phyloP scores from a whole-genome alignment of 1,284 basidiomycete genomes.

The Tilletia setariae region DNA sequence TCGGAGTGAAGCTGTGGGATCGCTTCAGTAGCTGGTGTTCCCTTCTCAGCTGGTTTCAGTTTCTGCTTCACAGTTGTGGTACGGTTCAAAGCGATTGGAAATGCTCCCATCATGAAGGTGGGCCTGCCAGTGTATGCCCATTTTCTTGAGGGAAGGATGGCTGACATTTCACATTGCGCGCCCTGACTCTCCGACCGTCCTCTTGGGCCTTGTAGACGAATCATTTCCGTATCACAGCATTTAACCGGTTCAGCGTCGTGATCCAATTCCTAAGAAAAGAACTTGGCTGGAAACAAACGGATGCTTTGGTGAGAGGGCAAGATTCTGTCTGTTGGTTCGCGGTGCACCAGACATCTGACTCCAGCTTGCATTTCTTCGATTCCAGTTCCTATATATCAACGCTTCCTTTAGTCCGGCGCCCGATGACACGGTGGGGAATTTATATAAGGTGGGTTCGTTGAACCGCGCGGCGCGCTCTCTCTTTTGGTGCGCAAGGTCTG shows the following conservation, averaged over 20 bases:
- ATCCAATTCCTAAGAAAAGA: constrained; percentile 90
- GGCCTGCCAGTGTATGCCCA: background rate
- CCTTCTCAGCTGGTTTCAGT: too few species aligned
- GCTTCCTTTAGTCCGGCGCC: constrained; percentile 91
- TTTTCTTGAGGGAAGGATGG: background rate
- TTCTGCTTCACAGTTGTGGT: constrained; percentile 71
- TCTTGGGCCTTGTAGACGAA: constrained; percentile 63
- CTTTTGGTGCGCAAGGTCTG: too few species aligned
- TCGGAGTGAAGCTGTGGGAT: background rate
- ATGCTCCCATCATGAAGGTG: constrained; percentile 90
- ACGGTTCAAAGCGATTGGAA: constrained; percentile 96
- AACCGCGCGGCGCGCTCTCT: too few species aligned
- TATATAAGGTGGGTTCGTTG: constrained; percentile 59
- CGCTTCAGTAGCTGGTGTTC: too few species aligned
- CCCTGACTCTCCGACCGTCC: background rate
- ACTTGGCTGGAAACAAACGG: constrained; percentile 78
- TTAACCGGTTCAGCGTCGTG: constrained; percentile 90
- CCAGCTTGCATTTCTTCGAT: too few species aligned
- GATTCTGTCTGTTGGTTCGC: too few species aligned
- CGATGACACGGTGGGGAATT: constrained; percentile 84
- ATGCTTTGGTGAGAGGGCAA: constrained; percentile 69
- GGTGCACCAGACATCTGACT: too few species aligned
- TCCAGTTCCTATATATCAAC: constrained; percentile 95
- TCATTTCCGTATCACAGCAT: constrained; percentile 93
- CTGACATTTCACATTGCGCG: background rate